These are phyloP conservation scores for Rutstroemia sp. DNA, from an alignment of 2,329 filamentous ascomycete genomes.

Conservation along the genomic window DNA sequence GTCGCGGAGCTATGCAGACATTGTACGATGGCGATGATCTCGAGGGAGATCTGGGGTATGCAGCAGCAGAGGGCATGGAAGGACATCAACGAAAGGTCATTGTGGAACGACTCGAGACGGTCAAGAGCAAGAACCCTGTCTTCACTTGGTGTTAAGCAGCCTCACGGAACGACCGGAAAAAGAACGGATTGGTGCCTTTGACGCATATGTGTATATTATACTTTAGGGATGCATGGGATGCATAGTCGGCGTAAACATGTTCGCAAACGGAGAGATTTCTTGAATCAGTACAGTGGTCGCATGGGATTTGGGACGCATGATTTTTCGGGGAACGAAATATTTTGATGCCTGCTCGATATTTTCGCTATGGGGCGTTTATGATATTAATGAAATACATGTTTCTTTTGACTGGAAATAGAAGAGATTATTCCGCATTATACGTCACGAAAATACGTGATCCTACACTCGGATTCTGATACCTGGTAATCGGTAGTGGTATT, in stretches of 20 bases:
- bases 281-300: slow-evolving; percentile 3
- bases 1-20: slow-evolving; percentile 29
- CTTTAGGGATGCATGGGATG: neutral
- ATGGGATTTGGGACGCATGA: neutral
- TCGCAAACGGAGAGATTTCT: slow-evolving; percentile 6
- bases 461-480: too few species aligned
- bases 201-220: slow-evolving; percentile 5
- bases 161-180: slow-evolving; percentile 1
- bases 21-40: slow-evolving; percentile 64
- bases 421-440: too few species aligned
- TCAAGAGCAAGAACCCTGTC: slow-evolving; percentile 90
- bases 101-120: slow-evolving; percentile 89
- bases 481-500: too few species aligned
- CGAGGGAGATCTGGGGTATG: slow-evolving; percentile 90
- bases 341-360: neutral
- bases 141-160: slow-evolving; percentile 83
- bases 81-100: slow-evolving; percentile 89
- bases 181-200: neutral
- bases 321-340: neutral
- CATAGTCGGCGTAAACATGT: slow-evolving; percentile 1
- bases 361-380: too few species aligned
- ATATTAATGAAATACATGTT: too few species aligned
- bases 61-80: slow-evolving; percentile 89
- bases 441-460: too few species aligned
- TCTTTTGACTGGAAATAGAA: too few species aligned